Base-by-base conservation (phyloP, 2,329 filamentous ascomycete genomes). In the Rhynchosporium agropyri region DNA sequence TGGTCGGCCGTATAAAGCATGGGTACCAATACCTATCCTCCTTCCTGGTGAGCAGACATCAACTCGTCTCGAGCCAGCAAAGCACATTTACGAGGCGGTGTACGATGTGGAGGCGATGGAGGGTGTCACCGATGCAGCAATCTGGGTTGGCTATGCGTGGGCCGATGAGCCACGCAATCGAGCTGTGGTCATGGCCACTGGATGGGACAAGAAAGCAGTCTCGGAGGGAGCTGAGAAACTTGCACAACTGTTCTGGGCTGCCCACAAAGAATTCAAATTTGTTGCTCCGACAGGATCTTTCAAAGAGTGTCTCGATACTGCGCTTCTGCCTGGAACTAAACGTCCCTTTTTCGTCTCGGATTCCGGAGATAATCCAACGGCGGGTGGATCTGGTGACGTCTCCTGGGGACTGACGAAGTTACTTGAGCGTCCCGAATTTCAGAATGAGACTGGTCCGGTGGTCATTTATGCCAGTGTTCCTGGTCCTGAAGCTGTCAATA, bases 111-210 rank as follows among this genome's bases (percentile, higher is more conserved):
- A 80, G 69, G 73, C 73, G 0, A 63, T 65, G 8, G 67, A 76
- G 0, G 79, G 77, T 0, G 73, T 84, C 0, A 71, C 83, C 12
- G 82, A 84, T 67, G 81, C 81, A 0, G 80, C 80, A 0, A 77
- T 84, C 33, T 84, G 82, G 81, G 81, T 84, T 0, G 82, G 82
- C 2, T 84, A 84, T 65, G 79, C 81, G 0, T 84, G 82, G 82
- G 82, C 82, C 0, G 82, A 84, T 63, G 81, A 83, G 68, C 80
- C 80, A 28, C 76, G 82, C 26, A 82, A 83, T 62, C 76, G 79
- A 6, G 82, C 81, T 0, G 79, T 73, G 2, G 76, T 83, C 3
- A 76, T 83, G 4, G 80, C 81, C 0, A 83, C 81, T 0, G 82
- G 82, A 10, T 83, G 81, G 81, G 76, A 82, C 50, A 65, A 75